Evolutionary conservation across 2,329 filamentous ascomycete species (phyloP).

Genomic region (Aspergillus sojae): DNA sequence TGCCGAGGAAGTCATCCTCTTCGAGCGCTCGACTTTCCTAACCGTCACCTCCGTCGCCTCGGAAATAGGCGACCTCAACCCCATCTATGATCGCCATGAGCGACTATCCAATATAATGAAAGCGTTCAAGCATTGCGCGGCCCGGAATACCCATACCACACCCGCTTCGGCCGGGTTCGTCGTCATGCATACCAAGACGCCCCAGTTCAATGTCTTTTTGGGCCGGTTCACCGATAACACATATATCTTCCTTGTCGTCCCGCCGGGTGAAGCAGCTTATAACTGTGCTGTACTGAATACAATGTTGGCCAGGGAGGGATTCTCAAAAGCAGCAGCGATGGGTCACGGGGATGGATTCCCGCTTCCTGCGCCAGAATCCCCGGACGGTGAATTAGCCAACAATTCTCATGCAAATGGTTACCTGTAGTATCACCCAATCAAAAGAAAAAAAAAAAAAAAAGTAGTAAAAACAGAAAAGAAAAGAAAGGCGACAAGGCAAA

Average conservation of each 20-base stretch:
- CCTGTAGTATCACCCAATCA: constrained; percentile 10
- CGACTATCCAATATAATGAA: constrained; percentile 97
- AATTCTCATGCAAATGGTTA: constrained; percentile 13
- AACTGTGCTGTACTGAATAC: constrained; percentile 91
- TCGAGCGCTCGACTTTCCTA: constrained; percentile 93
- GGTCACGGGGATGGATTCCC: constrained; percentile 47
- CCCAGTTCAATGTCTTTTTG: constrained; percentile 88
- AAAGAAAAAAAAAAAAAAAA: constrained; percentile 23
- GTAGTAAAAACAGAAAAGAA: constrained; percentile 3
- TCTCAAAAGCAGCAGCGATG: constrained; percentile 63
- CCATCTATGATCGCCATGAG: constrained; percentile 90
- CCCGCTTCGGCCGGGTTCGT: constrained; percentile 47
- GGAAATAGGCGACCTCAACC: constrained; percentile 73
- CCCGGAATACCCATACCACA: constrained; percentile 48
- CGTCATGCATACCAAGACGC: constrained; percentile 53
- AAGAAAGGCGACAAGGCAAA: constrained; percentile 3
- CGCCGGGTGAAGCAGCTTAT: constrained; percentile 87
- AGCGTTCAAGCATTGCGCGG: constrained; percentile 85
- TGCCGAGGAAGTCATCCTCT: constrained; percentile 90
- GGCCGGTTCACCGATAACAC: constrained; percentile 97
- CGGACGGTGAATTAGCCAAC: constrained; percentile 23
- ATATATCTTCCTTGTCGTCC: constrained; percentile 88
- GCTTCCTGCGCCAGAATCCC: constrained; percentile 36
- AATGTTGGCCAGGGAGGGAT: constrained; percentile 80
- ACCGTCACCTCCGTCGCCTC: constrained; percentile 92